Evolutionary conservation across 768 basidiomycete species (phyloP).

Genomic region (Lactarius akahatsu): DNA sequence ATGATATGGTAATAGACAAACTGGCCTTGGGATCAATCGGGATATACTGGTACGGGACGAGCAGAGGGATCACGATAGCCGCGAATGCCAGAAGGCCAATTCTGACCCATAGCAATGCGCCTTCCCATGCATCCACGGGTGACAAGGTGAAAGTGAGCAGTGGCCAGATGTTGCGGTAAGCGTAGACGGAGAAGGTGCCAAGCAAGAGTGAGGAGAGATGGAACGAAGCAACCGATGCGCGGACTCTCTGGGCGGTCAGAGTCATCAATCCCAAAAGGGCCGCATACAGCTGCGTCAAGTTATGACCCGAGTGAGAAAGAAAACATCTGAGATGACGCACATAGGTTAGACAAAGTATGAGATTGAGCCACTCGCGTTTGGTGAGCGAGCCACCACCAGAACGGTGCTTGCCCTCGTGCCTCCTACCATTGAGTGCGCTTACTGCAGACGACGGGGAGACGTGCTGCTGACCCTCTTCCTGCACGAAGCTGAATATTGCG

Average conservation of each 20-base stretch:
- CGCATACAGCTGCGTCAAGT: slow-evolving; percentile 27
- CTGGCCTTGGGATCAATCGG: too few species aligned
- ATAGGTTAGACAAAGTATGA: slow-evolving; percentile 36
- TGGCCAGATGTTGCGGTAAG: too few species aligned
- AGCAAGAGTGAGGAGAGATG: slow-evolving; percentile 40
- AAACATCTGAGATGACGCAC: slow-evolving; percentile 29
- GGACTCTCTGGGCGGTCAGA: slow-evolving; percentile 14
- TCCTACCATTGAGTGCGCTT: slow-evolving; percentile 29
- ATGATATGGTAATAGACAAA: too few species aligned
- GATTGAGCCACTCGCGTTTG: slow-evolving; percentile 23
- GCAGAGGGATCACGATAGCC: too few species aligned
- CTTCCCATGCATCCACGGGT: too few species aligned
- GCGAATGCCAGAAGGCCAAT: too few species aligned
- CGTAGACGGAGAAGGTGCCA: too few species aligned
- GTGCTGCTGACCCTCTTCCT: slow-evolving; percentile 31
- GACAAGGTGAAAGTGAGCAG: too few species aligned
- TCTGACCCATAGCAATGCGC: too few species aligned
- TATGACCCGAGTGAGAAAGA: not conserved
- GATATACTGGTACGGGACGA: too few species aligned
- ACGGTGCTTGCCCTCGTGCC: slow-evolving; percentile 30
- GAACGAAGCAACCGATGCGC: slow-evolving; percentile 33
- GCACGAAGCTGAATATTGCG: slow-evolving; percentile 44
- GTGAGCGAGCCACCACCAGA: not conserved
- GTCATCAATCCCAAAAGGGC: slow-evolving; percentile 30
- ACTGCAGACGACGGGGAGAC: slow-evolving; percentile 6